These are phyloP conservation scores for Phytophthora nicotianae DNA, from an alignment of 352 stramenopile genomes.

Conservation along the genomic window DNA sequence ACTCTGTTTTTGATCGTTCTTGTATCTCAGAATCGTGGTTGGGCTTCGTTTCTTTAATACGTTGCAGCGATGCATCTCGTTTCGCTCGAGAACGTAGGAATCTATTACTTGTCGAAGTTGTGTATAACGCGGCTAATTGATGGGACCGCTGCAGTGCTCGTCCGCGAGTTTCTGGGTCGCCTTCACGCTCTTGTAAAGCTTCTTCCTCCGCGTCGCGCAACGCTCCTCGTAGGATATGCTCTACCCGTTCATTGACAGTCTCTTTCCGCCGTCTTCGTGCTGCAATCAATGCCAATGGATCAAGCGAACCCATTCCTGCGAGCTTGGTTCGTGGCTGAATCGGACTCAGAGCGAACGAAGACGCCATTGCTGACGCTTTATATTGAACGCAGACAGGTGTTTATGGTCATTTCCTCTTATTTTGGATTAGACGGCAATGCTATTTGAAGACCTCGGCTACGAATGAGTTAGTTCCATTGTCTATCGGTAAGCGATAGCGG, in stretches of 20 bases:
- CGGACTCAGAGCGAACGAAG: slow-evolving; percentile 22
- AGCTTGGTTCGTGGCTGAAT: slow-evolving; percentile 14
- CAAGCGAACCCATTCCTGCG: background rate
- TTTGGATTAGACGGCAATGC: background rate
- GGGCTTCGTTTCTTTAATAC: background rate
- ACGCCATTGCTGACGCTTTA: slow-evolving; percentile 7
- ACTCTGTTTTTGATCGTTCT: background rate
- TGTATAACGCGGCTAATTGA: slow-evolving; percentile 57
- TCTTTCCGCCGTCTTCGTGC: slow-evolving; percentile 48
- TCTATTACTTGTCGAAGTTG: slow-evolving; percentile 47
- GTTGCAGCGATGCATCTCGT: slow-evolving; percentile 7
- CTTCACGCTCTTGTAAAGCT: slow-evolving; percentile 22
- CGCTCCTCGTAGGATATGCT: slow-evolving; percentile 59
- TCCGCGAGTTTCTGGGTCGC: slow-evolving; percentile 35
- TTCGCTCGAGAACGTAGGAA: slow-evolving; percentile 39
- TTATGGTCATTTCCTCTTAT: background rate
- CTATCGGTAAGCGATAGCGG: too few species aligned
- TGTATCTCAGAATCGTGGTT: background rate
- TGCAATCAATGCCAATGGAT: slow-evolving; percentile 4
- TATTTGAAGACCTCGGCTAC: background rate
- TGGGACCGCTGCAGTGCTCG: slow-evolving; percentile 40
- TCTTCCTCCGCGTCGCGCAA: slow-evolving; percentile 44
- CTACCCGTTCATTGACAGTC: slow-evolving; percentile 71
- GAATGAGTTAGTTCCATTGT: too few species aligned
- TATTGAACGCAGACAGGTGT: background rate